These are phyloP conservation scores for Xylaria castorea DNA, from an alignment of 495 filamentous ascomycete species.

Conservation along the genomic window DNA sequence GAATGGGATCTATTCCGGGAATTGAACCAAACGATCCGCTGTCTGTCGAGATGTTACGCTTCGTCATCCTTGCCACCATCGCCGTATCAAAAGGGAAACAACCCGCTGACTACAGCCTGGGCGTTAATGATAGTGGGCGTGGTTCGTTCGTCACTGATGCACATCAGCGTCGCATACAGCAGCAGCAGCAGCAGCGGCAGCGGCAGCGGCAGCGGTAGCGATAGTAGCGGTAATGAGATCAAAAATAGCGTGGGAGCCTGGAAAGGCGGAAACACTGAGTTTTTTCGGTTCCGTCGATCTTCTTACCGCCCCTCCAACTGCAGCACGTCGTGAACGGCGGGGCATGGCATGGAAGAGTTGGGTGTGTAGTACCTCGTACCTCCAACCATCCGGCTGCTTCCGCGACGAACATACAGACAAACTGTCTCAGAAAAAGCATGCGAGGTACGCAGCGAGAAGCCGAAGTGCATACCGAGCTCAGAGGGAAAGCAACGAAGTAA, in stretches of 20 bases:
- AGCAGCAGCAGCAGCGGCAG: not conserved
- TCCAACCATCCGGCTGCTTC: not conserved
- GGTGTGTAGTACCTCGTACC: not conserved
- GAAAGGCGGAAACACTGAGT: not conserved
- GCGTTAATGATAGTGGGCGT: not conserved
- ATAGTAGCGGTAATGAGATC: not conserved
- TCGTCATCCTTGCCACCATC: constrained; percentile 7
- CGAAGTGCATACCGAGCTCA: not conserved
- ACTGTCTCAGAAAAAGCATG: constrained; percentile 12
- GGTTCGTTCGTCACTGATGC: not conserved
- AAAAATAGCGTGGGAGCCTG: constrained; percentile 10
- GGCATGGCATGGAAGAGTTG: not conserved
- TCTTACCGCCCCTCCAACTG: not conserved
- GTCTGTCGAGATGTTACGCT: not conserved
- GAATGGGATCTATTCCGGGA: constrained; percentile 11
- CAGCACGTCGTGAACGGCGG: not conserved
- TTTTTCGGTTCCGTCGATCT: not conserved
- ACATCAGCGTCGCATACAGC: constrained; percentile 5
- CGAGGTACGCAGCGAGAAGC: not conserved
- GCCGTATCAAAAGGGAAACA: not conserved
- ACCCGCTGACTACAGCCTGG: not conserved
- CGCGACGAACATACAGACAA: not conserved
- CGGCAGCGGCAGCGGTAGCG: not conserved
- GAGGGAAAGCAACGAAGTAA: not conserved
- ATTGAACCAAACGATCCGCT: not conserved